Base-by-base conservation (phyloP, 1,139 yeast species). In the Pneumocystis jirovecii region DNA sequence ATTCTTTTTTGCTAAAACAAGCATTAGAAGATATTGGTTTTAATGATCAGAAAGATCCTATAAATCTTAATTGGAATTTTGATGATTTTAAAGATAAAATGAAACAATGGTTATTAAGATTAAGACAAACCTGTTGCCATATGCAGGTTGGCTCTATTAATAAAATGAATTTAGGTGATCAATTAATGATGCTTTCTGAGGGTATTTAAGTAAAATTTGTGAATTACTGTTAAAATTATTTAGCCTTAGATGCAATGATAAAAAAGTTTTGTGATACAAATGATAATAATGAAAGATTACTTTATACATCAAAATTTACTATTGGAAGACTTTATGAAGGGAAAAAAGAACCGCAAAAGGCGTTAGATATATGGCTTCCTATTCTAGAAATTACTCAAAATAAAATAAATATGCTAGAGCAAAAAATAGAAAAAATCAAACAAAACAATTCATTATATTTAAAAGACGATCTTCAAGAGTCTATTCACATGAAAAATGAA, bases 101-200 rank as follows among this genome's bases (percentile, higher is more conserved):
- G 68, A 68, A 72, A 17, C 76, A 77, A 29, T 88, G 95, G 95
- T 76, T 90, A 12, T 78, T 80, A 17, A 79, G 82, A 64, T 76
- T 91, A 42, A 79, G 97, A 44, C 91, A 88, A 72, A 80, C 87
- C 0, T 91, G 97, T 70, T 87, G 95, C 68, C 93, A 89, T 74
- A 90, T 96, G 0, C 84, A 85, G 68, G 79, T 87, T 50, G 89
- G 89, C 62, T 79, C 69, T 70, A 77, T 71, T 69, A 78, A 72
- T 73, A 77, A 70, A 50, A 67, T 25, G 34, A 50, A 50, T 50
- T 17, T 50, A 2, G 57, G 57, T 50, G 57, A 31, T 15, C 57
- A 50, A 50, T 25, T 50, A 17, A 50, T 50, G 29, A 50, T 50
- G 57, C 8, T 50, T 10, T 50, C 57, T 50, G 57, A 50, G 1